Percentiles rank a stretch among this genome's conserved stretches.
phyloP scores from a whole-genome alignment of 371 early-diverging fungal genomes.

The Mucor racemosus region DNA sequence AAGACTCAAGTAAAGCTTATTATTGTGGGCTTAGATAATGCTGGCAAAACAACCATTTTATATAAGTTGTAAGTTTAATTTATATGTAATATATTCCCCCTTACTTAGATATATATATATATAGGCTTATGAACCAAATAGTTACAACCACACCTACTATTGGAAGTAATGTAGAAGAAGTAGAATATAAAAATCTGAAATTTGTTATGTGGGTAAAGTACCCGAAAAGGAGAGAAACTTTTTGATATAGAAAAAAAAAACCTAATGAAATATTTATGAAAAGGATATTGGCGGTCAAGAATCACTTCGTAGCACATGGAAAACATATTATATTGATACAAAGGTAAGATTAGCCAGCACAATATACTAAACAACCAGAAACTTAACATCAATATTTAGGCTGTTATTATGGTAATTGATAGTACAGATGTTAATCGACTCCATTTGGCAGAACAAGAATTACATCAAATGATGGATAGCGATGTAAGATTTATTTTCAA shows the following conservation, averaged over 20 bases:
- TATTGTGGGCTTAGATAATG: conserved; percentile 93
- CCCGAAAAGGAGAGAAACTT: neutral
- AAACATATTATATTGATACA: conserved; percentile 74
- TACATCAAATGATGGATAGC: conserved; percentile 77
- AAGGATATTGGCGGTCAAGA: conserved; percentile 82
- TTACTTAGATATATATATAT: conserved; percentile 12
- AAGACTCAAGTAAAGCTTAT: conserved; percentile 87
- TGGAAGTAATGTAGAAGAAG: conserved; percentile 75
- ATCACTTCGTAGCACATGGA: conserved; percentile 72
- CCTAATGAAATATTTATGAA: neutral
- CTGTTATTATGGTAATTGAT: conserved; percentile 81
- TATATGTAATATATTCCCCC: neutral
- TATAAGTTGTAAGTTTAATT: conserved; percentile 59
- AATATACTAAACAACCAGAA: neutral
- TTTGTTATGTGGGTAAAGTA: conserved; percentile 76
- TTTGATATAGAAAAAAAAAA: neutral
- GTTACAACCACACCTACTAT: conserved; percentile 79
- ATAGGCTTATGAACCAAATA: conserved; percentile 70
- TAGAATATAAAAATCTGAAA: conserved; percentile 73
- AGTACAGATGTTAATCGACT: conserved; percentile 72
- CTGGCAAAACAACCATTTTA: conserved; percentile 90
- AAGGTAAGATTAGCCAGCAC: conserved; percentile 27
- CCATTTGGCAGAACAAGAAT: conserved; percentile 66
- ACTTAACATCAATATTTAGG: conserved; percentile 32
- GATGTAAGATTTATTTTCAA: conserved; percentile 48